Conservation (phyloP, 768 basidiomycete species). For the Lactarius hatsudake region DNA sequence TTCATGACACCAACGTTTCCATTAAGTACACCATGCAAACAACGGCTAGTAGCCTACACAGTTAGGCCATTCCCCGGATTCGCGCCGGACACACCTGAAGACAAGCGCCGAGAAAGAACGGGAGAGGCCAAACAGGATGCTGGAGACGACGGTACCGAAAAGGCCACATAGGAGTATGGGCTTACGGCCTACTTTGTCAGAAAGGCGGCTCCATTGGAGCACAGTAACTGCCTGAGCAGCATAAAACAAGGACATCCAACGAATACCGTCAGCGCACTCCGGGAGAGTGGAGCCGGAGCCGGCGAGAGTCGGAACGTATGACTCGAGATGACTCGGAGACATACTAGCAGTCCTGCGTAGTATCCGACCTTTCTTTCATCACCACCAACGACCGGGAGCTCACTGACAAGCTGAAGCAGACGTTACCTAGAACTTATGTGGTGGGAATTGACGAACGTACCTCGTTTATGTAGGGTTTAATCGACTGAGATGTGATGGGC, state of each 20-base stretch:
- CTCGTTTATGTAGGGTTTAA: too few relatives aligned
- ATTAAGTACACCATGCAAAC: constrained; percentile 7
- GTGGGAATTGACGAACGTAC: too few relatives aligned
- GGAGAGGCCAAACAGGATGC: constrained; percentile 38
- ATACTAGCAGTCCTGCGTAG: constrained; percentile 48
- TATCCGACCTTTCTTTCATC: constrained; percentile 47
- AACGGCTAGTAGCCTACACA: constrained; percentile 51
- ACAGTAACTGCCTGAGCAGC: constrained; percentile 45
- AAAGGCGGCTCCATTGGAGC: constrained; percentile 47
- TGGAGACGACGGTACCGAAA: constrained; percentile 35
- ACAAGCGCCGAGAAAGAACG: constrained; percentile 34
- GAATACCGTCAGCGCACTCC: not conserved
- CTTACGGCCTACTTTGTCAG: constrained; percentile 49
- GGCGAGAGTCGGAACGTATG: too few relatives aligned
- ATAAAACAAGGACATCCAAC: constrained; percentile 48
- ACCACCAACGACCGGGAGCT: constrained; percentile 42
- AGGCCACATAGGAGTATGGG: constrained; percentile 45
- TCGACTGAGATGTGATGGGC: too few relatives aligned
- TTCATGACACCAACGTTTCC: constrained; percentile 16
- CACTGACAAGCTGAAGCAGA: constrained; percentile 40
- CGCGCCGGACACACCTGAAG: constrained; percentile 30
- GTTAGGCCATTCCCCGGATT: constrained; percentile 34
- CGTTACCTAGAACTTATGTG: too few relatives aligned
- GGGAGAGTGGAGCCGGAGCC: not conserved
- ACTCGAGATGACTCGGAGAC: constrained; percentile 28